Percentiles rank a stretch among this genome's conserved stretches.
These are phyloP conservation scores for Microstegium vimineum DNA, from an alignment of 176 grass and related monocot species.

Conservation along the genomic window DNA sequence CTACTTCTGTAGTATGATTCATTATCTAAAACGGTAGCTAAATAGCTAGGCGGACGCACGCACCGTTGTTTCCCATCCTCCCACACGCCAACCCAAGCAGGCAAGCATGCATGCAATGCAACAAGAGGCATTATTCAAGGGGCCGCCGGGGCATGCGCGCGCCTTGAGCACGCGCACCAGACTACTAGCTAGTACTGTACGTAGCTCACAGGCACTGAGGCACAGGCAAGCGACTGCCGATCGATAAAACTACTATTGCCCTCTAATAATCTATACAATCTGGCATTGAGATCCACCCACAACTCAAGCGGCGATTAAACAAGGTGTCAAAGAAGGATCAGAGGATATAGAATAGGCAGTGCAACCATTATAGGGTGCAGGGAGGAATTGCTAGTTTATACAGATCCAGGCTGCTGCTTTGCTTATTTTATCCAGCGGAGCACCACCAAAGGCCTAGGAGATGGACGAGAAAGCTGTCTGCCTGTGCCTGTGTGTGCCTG, in stretches of 20 bases:
- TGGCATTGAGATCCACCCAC: slow-evolving; percentile 65
- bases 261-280: no score
- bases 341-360: slow-evolving; percentile 45
- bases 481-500: background rate
- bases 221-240: background rate
- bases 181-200: no score
- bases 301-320: slow-evolving; percentile 10
- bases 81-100: slow-evolving; percentile 31
- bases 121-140: slow-evolving; percentile 25
- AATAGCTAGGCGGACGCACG: no score
- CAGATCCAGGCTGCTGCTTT: slow-evolving; percentile 36
- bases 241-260: slow-evolving; percentile 23
- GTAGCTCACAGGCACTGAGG: background rate
- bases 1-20: no score
- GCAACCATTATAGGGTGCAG: slow-evolving; percentile 87
- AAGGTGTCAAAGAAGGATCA: background rate
- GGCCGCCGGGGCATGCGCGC: background rate
- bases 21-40: no score
- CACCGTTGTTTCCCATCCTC: background rate
- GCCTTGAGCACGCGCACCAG: background rate
- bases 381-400: slow-evolving; percentile 49
- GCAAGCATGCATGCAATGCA: no score
- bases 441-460: slow-evolving; percentile 37
- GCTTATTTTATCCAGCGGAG: slow-evolving; percentile 44
- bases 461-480: slow-evolving; percentile 12